phyloP scores from a whole-genome alignment of 106 monocot species.

The Posidonia australis region DNA sequence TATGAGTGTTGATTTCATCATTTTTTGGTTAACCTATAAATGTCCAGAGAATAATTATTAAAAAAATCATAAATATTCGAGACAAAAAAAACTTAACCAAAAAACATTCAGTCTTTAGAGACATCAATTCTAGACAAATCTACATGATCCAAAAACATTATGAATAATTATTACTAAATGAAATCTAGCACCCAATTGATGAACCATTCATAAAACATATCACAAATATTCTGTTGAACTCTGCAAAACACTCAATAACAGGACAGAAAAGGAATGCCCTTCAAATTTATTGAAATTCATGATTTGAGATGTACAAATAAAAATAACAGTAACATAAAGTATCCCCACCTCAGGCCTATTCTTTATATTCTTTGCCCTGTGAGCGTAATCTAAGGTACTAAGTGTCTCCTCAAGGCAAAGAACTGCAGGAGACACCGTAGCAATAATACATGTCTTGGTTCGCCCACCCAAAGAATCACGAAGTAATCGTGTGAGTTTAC shows the following conservation, averaged over 20 bases:
- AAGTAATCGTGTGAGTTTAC: slow-evolving; percentile 86
- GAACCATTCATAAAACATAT: too few relatives aligned
- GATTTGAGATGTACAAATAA: too few relatives aligned
- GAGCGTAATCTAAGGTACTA: slow-evolving; percentile 98
- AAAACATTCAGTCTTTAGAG: too few relatives aligned
- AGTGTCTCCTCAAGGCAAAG: slow-evolving; percentile 95
- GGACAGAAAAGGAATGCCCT: too few relatives aligned
- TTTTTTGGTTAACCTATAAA: slow-evolving; percentile 91
- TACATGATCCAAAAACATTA: too few relatives aligned
- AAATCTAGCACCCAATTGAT: too few relatives aligned
- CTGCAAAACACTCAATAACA: too few relatives aligned
- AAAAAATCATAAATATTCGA: too few relatives aligned
- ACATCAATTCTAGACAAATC: neutral
- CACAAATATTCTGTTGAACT: too few relatives aligned
- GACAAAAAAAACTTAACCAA: too few relatives aligned
- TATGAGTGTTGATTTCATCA: slow-evolving; percentile 97
- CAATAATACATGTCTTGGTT: slow-evolving; percentile 99
- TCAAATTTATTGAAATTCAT: too few relatives aligned
- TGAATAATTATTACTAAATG: too few relatives aligned
- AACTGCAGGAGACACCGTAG: slow-evolving; percentile 96
- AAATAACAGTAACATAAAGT: neutral
- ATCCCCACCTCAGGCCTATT: slow-evolving; percentile 80
- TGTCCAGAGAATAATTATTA: neutral
- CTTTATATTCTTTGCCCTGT: slow-evolving; percentile 96
- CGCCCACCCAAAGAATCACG: slow-evolving; percentile 96